Percentiles rank a stretch among this genome's conserved stretches.
phyloP scores from a whole-genome alignment of 2,329 filamentous ascomycete genomes.

The Arthrobotrys entomopaga region DNA sequence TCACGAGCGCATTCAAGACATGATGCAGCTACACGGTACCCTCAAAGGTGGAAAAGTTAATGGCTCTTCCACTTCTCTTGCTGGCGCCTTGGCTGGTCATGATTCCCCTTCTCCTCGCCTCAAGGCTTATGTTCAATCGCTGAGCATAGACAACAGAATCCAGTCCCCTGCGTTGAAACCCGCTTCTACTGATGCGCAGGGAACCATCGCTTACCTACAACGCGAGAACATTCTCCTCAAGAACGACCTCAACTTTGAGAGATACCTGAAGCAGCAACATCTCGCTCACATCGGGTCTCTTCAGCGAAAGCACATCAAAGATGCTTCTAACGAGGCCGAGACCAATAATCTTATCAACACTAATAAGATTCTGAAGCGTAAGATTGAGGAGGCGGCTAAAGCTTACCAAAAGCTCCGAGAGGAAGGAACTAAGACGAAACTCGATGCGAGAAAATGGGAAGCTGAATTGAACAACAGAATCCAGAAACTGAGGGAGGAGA shows the following conservation, averaged over 20 bases:
- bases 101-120: constrained; percentile 59
- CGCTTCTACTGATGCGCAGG: constrained; percentile 60
- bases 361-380: constrained; percentile 77
- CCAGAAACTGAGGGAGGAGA: constrained; percentile 74
- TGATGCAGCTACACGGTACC: constrained; percentile 70
- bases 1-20: constrained; percentile 67
- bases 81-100: constrained; percentile 46
- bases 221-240: constrained; percentile 79
- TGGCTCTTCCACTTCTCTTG: constrained; percentile 40
- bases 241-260: constrained; percentile 84
- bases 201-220: constrained; percentile 69
- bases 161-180: constrained; percentile 59
- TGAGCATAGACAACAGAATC: constrained; percentile 57
- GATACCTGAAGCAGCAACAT: constrained; percentile 84
- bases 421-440: constrained; percentile 77
- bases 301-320: constrained; percentile 77
- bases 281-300: constrained; percentile 82
- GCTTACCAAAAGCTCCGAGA: constrained; percentile 75
- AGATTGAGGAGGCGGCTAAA: constrained; percentile 77
- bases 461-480: constrained; percentile 75
- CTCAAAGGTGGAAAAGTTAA: constrained; percentile 64
- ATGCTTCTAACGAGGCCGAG: constrained; percentile 82
- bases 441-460: constrained; percentile 81
- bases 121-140: constrained; percentile 60
- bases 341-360: constrained; percentile 82